Conservation (phyloP, 257 asterid species). For the Fraxinus quadrangulata region DNA sequence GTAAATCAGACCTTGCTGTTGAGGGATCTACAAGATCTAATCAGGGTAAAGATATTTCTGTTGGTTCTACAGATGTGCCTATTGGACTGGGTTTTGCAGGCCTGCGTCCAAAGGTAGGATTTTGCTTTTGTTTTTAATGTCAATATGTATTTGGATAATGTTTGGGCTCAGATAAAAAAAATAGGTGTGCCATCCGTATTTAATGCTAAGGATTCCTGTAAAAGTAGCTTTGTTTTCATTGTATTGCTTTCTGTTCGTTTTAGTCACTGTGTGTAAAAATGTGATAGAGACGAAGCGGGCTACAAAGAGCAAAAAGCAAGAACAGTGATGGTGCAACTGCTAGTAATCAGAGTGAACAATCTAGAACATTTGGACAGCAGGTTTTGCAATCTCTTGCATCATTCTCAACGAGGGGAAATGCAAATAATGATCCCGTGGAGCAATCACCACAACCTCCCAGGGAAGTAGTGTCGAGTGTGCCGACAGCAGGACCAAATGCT, state of each 20-base stretch:
- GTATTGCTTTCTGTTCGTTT: neutral
- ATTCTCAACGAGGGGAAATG: slow-evolving; percentile 37
- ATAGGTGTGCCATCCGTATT: neutral
- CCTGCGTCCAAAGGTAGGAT: slow-evolving; percentile 77
- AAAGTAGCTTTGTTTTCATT: slow-evolving; percentile 2
- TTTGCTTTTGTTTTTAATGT: slow-evolving; percentile 1
- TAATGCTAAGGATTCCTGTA: neutral
- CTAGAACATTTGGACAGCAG: slow-evolving; percentile 59
- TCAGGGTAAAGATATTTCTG: slow-evolving; percentile 37
- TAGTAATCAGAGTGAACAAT: slow-evolving; percentile 42
- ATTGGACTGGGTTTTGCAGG: slow-evolving; percentile 82
- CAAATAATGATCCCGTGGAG: slow-evolving; percentile 33
- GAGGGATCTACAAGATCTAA: slow-evolving; percentile 42
- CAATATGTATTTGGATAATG: slow-evolving; percentile 18
- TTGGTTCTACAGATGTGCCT: slow-evolving; percentile 55
- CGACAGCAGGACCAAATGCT: slow-evolving; percentile 36
- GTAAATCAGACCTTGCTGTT: slow-evolving; percentile 31
- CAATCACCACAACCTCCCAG: slow-evolving; percentile 35
- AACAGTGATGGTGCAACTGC: slow-evolving; percentile 44
- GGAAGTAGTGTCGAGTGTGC: slow-evolving; percentile 28
- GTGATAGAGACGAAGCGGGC: slow-evolving; percentile 61
- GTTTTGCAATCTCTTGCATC: slow-evolving; percentile 80
- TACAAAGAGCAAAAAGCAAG: slow-evolving; percentile 41
- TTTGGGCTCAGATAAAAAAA: too few relatives aligned
- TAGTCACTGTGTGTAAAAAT: slow-evolving; percentile 18